These are phyloP conservation scores for Penicillium griseofulvum DNA, from an alignment of 2,329 filamentous ascomycete species.

Conservation along the genomic window DNA sequence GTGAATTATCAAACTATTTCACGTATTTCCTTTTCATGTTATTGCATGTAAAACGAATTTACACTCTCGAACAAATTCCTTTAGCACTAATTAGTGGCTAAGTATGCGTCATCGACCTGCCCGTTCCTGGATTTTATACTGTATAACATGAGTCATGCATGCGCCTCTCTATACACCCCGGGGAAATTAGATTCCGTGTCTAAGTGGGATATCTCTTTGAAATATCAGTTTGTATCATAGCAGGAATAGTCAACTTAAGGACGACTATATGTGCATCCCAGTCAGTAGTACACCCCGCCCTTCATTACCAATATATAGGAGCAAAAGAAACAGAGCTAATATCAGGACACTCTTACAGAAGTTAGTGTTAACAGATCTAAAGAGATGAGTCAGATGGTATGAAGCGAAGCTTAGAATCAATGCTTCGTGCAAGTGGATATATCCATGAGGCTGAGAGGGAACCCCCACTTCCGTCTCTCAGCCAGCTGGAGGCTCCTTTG, in stretches of 20 bases:
- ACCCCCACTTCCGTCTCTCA: background rate
- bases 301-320: constrained; percentile 36
- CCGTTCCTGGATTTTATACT: background rate
- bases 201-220: background rate
- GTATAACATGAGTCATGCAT: background rate
- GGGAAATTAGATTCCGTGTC: background rate
- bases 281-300: background rate
- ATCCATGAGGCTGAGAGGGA: background rate
- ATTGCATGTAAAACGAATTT: background rate
- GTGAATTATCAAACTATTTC: background rate
- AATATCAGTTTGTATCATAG: background rate
- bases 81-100: background rate
- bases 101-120: background rate
- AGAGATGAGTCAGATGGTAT: background rate
- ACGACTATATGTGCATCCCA: background rate
- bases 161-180: no score
- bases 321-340: constrained; percentile 35
- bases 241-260: background rate
- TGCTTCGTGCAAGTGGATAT: background rate
- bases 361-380: no score
- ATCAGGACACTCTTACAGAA: background rate
- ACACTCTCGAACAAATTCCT: background rate
- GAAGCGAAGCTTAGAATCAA: no score
- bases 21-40: background rate
- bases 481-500: no score